Conservation (phyloP, 768 basidiomycete genomes). For the Lyophyllum decastes region DNA sequence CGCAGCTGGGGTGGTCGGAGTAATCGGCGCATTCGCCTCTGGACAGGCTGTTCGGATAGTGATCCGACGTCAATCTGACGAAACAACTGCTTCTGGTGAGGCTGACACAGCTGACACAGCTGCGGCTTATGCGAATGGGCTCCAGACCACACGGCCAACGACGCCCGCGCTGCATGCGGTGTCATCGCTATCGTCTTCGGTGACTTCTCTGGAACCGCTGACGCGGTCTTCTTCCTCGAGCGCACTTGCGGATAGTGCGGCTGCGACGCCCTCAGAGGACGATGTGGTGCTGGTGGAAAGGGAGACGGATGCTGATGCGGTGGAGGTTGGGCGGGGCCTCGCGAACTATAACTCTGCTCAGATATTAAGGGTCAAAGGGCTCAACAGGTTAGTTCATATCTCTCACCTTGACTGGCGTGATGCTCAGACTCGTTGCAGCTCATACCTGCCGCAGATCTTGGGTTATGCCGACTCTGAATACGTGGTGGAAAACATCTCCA, state of each 20-base stretch:
- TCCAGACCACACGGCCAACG: slow-evolving; percentile 51
- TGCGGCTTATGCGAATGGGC: slow-evolving; percentile 35
- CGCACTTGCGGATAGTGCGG: slow-evolving; percentile 30
- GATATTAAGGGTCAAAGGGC: slow-evolving; percentile 82
- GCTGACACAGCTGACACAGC: slow-evolving; percentile 26
- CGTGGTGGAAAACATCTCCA: slow-evolving; percentile 94
- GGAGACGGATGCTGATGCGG: slow-evolving; percentile 57
- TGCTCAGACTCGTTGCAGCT: slow-evolving; percentile 46
- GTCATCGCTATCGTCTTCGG: slow-evolving; percentile 45
- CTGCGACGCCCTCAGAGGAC: slow-evolving; percentile 27
- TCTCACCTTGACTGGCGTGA: slow-evolving; percentile 2
- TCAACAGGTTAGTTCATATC: slow-evolving; percentile 73
- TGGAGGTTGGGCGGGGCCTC: slow-evolving; percentile 92
- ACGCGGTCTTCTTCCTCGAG: slow-evolving; percentile 41
- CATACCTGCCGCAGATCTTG: slow-evolving; percentile 74
- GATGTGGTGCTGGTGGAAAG: slow-evolving; percentile 27
- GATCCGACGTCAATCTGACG: slow-evolving; percentile 42
- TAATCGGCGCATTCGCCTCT: slow-evolving; percentile 88
- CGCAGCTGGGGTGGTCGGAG: slow-evolving; percentile 87
- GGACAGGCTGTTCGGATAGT: slow-evolving; percentile 92
- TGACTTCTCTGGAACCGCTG: slow-evolving; percentile 46
- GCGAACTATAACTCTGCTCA: slow-evolving; percentile 97
- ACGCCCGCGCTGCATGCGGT: slow-evolving; percentile 52
- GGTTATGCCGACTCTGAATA: slow-evolving; percentile 97
- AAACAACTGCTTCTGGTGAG: slow-evolving; percentile 24